Evolutionary conservation across 441 rosid genomes (phyloP), one percentile per base, ranked within the genome.

Genomic region (Erodium moschatum): DNA sequence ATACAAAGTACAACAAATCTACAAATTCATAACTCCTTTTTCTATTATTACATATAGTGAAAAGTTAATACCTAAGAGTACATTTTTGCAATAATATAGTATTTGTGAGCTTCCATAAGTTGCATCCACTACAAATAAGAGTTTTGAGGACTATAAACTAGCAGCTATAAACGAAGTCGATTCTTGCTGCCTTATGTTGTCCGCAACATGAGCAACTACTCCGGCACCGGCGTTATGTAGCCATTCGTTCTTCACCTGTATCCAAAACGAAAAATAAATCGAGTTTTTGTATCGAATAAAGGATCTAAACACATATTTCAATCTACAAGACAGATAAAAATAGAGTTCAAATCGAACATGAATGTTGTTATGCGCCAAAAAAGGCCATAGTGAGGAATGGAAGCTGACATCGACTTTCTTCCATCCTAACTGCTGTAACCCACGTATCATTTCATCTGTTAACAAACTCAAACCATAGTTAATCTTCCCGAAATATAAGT

Each of bases 341-440:
- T 15, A 5, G 64, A 64, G 20, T 13, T 7, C 44, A 64, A 65
- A 11, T 8, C 5, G 70, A 81, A 90, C 98, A n/a, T 90, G 96
- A 40, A 90, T 87, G 77, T 92, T 90, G 78, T 92, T 90, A 69
- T 92, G 97, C n/a, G 98, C 98, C 69, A 90, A 85, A 81, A 87
- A 92, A 40, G 97, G 91, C 98, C 92, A 92, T 71, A 87, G 74
- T 0, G 98, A 79, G 0, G 97, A 90, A 75, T 89, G 98, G 77
- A 92, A 90, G 82, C 94, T 92, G 80, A 92, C 98, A 72, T 90
- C 98, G 0, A 92, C 92, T 80, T 90, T 92, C 72, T 82, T 92
- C 98, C 98, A 92, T 67, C 97, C 98, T 65, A 90, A 42, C 68
- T 81, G 89, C 81, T 92, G 96, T 76, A 92, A 74, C 31, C 98